Evolutionary conservation across 208 protist species (phyloP).

Genomic region (Trypanosoma melophagium): DNA sequence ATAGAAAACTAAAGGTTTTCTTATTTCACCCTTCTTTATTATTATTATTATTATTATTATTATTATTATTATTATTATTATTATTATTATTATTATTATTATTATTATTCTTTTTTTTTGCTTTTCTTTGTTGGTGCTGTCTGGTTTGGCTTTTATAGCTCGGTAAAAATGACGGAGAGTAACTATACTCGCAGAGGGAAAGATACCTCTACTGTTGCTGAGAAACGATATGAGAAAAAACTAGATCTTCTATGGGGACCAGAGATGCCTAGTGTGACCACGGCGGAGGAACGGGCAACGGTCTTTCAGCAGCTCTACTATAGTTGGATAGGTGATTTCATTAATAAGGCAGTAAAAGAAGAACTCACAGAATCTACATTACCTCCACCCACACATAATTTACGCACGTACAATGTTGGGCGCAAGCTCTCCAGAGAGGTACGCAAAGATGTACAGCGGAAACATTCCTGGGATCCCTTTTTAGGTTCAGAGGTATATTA

Average conservation of each 20-base stretch:
- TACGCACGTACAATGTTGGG: constrained; percentile 36
- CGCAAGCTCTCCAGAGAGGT: constrained; percentile 31
- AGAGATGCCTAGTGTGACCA: constrained; percentile 29
- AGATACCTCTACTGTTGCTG: background rate
- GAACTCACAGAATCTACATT: constrained; percentile 37
- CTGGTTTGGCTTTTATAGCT: too few species aligned
- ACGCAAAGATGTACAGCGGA: constrained; percentile 32
- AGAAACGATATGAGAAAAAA: background rate
- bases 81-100: too few species aligned
- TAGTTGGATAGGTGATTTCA: constrained; percentile 55
- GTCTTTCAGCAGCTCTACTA: constrained; percentile 54
- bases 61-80: too few species aligned
- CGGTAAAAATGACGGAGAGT: too few species aligned
- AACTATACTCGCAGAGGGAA: too few species aligned
- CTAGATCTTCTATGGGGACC: constrained; percentile 35
- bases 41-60: too few species aligned
- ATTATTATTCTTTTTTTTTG: too few species aligned
- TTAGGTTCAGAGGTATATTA: constrained; percentile 36
- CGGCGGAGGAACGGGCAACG: constrained; percentile 38
- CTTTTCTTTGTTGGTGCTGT: too few species aligned
- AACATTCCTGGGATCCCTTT: constrained; percentile 32
- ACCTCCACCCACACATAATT: constrained; percentile 28
- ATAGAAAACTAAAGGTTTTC: too few species aligned
- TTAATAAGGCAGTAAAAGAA: constrained; percentile 34
- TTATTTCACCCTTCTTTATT: too few species aligned